Evolutionary conservation across 2,329 filamentous ascomycete genomes (phyloP).

Genomic region (Colletotrichum godetiae): DNA sequence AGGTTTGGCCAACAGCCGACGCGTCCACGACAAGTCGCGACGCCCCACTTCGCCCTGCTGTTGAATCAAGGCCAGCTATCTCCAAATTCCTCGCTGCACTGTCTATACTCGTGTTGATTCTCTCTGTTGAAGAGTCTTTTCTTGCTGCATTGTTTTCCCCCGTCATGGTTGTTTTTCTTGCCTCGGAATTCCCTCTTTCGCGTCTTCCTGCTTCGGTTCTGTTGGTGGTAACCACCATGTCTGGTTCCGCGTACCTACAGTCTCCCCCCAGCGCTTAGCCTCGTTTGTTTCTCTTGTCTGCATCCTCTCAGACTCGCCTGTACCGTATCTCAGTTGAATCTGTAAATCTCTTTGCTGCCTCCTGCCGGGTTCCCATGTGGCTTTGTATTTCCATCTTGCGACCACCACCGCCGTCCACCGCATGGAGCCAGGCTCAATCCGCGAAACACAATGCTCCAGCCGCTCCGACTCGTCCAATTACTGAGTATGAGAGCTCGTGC

Average conservation of each 20-base stretch:
- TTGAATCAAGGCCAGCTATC: slow-evolving; percentile 18
- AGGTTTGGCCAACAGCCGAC: too few species aligned
- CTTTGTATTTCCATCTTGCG: slow-evolving; percentile 5
- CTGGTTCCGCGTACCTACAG: slow-evolving; percentile 20
- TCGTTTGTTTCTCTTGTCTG: slow-evolving; percentile 16
- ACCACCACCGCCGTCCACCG: slow-evolving; percentile 2
- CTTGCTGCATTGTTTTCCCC: background rate
- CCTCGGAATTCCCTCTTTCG: background rate
- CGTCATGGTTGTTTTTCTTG: background rate
- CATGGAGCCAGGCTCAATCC: background rate
- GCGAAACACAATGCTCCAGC: slow-evolving; percentile 5
- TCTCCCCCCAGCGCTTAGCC: slow-evolving; percentile 15
- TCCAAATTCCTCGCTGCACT: slow-evolving; percentile 6
- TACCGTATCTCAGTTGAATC: slow-evolving; percentile 4
- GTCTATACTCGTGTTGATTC: slow-evolving; percentile 3
- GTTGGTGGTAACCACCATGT: background rate
- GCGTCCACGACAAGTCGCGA: too few species aligned
- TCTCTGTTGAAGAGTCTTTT: slow-evolving; percentile 12
- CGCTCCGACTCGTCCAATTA: slow-evolving; percentile 1
- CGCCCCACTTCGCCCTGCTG: slow-evolving; percentile 28
- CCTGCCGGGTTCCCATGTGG: slow-evolving; percentile 23
- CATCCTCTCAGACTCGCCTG: slow-evolving; percentile 15
- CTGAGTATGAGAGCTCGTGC: slow-evolving; percentile 15
- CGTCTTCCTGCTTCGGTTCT: slow-evolving; percentile 9
- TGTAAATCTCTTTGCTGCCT: slow-evolving; percentile 12